Percentiles rank a stretch among this genome's conserved stretches.
Evolutionary conservation across 768 basidiomycete species (phyloP).

Genomic region (Amanita phalloides): DNA sequence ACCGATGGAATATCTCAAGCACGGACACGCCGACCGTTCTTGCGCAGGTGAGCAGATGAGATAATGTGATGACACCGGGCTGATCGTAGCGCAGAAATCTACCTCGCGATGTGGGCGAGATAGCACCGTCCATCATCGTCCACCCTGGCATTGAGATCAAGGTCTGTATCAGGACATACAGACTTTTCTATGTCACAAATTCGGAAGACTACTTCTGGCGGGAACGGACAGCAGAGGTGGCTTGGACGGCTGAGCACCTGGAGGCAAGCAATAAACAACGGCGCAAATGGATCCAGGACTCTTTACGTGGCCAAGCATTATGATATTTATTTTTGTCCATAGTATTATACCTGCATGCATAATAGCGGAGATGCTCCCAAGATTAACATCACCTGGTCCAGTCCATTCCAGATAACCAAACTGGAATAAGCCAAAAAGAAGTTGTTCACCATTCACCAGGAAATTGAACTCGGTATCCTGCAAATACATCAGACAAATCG

Average conservation of each 20-base stretch:
- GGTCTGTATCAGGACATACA: conserved; percentile 75
- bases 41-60: conserved; percentile 42
- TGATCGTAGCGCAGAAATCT: conserved; percentile 24
- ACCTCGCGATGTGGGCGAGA: conserved; percentile 21
- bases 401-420: too few relatives aligned
- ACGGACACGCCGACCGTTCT: conserved; percentile 47
- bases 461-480: too few relatives aligned
- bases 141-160: conserved; percentile 68
- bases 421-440: too few relatives aligned
- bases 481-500: too few relatives aligned
- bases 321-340: not conserved
- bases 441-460: too few relatives aligned
- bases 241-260: conserved; percentile 19
- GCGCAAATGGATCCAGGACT: conserved; percentile 22
- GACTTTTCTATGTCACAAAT: conserved; percentile 65
- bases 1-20: conserved; percentile 40
- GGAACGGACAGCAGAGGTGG: conserved; percentile 23
- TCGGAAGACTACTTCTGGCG: conserved; percentile 59
- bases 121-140: conserved; percentile 34
- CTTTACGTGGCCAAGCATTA: not conserved
- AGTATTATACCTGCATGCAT: not conserved
- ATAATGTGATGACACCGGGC: not conserved
- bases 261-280: conserved; percentile 21
- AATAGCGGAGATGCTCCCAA: too few relatives aligned
- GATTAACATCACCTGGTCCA: too few relatives aligned